phyloP scores from a whole-genome alignment of 192 early-diverging fungal genomes.

The Gamsiella multidivaricata region DNA sequence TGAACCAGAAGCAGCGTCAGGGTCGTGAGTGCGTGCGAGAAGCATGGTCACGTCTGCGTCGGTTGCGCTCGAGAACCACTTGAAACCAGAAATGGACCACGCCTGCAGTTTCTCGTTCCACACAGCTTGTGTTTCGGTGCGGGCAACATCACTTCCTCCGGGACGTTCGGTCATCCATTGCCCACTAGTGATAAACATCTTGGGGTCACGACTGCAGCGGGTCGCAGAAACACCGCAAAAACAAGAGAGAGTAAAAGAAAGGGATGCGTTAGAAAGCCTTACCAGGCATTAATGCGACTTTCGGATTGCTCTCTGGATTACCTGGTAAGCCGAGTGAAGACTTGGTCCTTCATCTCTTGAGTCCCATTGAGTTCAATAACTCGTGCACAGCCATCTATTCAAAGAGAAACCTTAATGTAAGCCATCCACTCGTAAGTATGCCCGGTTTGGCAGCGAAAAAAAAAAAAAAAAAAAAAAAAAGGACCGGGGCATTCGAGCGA shows the following conservation, averaged over 20 bases:
- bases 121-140: conserved; percentile 70
- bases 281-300: not conserved
- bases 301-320: too few relatives aligned
- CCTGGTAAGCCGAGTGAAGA: conserved; percentile 59
- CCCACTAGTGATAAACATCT: conserved; percentile 69
- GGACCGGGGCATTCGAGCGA: not conserved
- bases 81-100: conserved; percentile 72
- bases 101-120: conserved; percentile 47
- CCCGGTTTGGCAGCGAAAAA: too few relatives aligned
- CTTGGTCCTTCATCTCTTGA: conserved; percentile 62
- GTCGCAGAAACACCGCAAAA: too few relatives aligned
- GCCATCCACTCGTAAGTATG: too few relatives aligned
- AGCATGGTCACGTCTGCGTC: conserved; percentile 77
- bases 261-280: not conserved
- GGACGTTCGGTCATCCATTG: conserved; percentile 86
- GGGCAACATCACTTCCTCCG: conserved; percentile 72
- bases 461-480: too few relatives aligned
- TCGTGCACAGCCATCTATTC: conserved; percentile 69
- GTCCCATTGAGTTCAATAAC: conserved; percentile 68
- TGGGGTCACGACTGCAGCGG: conserved; percentile 75
- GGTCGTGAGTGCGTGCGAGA: conserved; percentile 67
- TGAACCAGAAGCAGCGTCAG: conserved; percentile 6
- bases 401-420: not conserved
- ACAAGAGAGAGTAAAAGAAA: not conserved
- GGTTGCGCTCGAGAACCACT: conserved; percentile 82